phyloP scores from a whole-genome alignment of 345 rosid species.

The Arabidopsis suecica region DNA sequence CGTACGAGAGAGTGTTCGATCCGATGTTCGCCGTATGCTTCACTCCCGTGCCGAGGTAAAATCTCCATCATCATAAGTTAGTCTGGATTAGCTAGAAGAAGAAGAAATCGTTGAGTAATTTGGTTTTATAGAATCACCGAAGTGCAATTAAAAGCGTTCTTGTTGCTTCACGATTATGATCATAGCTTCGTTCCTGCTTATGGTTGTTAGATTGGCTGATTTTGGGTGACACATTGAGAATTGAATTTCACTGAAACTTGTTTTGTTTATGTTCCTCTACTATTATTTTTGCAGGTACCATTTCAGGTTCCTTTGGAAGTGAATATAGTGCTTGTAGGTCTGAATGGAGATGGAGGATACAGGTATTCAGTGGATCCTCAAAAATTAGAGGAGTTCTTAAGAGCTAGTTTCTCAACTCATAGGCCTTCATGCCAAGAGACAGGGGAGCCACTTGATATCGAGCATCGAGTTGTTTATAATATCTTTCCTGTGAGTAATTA shows the following conservation, averaged over 20 bases:
- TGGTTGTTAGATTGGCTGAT: conserved; percentile 14
- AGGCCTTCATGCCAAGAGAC: conserved; percentile 90
- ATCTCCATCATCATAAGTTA: conserved; percentile 28
- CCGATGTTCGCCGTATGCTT: conserved; percentile 92
- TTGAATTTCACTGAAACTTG: conserved; percentile 15
- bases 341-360: conserved; percentile 92
- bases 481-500: conserved; percentile 69
- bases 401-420: conserved; percentile 75
- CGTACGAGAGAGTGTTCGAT: conserved; percentile 81
- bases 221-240: conserved; percentile 2
- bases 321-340: conserved; percentile 84
- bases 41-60: conserved; percentile 97
- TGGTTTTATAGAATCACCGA: conserved; percentile 5
- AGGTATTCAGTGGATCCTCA: conserved; percentile 69
- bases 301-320: conserved; percentile 97
- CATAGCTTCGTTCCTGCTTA: conserved; percentile 9
- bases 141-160: neutral
- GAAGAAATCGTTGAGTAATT: conserved; percentile 3
- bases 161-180: conserved; percentile 24
- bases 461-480: conserved; percentile 84
- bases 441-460: conserved; percentile 88
- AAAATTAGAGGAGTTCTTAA: conserved; percentile 81
- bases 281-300: conserved; percentile 68
- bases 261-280: neutral
- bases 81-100: conserved; percentile 30